These are phyloP conservation scores for Phytophthora crassamura DNA, from an alignment of 352 stramenopile species.

Conservation along the genomic window DNA sequence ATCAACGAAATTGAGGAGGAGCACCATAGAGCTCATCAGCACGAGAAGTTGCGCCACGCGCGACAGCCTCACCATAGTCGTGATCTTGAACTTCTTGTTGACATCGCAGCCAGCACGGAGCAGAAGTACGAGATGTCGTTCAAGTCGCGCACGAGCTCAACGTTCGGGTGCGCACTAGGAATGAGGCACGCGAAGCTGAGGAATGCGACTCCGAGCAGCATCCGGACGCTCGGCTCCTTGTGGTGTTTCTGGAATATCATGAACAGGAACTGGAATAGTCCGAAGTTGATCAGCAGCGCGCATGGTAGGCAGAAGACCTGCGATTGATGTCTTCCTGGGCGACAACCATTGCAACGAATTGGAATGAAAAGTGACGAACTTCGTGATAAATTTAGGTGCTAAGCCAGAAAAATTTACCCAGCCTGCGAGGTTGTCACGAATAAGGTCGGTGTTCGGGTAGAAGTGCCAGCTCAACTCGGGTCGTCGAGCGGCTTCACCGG, in stretches of 20 bases:
- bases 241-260: slow-evolving; percentile 11
- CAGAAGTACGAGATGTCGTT: slow-evolving; percentile 20
- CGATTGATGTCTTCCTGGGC: slow-evolving; percentile 6
- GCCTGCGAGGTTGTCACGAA: not conserved
- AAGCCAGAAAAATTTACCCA: not conserved
- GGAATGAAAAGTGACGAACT: not conserved
- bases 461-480: not conserved
- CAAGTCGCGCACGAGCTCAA: slow-evolving; percentile 10
- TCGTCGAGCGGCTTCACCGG: slow-evolving; percentile 1
- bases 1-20: slow-evolving; percentile 1
- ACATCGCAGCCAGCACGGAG: slow-evolving; percentile 13
- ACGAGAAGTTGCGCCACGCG: not conserved
- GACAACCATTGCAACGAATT: slow-evolving; percentile 1
- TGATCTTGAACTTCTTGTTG: slow-evolving; percentile 14
- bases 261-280: slow-evolving; percentile 27
- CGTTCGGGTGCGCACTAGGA: slow-evolving; percentile 13
- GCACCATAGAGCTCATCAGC: not conserved
- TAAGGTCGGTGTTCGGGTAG: not conserved
- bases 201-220: slow-evolving; percentile 2
- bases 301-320: slow-evolving; percentile 16
- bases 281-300: slow-evolving; percentile 22
- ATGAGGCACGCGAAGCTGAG: slow-evolving; percentile 30
- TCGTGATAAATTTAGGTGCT: not conserved
- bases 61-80: slow-evolving; percentile 1
- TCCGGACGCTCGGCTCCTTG: slow-evolving; percentile 1